A percentile compares a stretch with the other conserved stretches of the same genome.
These are phyloP conservation scores for Corchorus capsularis DNA, from an alignment of 345 rosid genomes.

Conservation along the genomic window DNA sequence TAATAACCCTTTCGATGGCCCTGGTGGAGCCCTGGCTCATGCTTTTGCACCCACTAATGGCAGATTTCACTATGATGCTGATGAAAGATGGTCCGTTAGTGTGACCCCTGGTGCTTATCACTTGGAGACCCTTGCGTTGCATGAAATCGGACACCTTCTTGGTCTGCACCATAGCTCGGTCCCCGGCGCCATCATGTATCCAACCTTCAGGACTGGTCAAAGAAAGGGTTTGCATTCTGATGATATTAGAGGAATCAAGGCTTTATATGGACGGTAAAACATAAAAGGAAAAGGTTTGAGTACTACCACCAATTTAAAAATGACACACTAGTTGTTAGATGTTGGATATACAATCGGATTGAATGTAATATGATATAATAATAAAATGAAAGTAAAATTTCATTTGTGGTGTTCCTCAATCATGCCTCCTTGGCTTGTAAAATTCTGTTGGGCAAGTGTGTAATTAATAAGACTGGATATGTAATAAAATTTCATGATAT, in stretches of 20 bases:
- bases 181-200: slow-evolving; percentile 34
- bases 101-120: neutral
- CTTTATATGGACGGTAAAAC: slow-evolving; percentile 6
- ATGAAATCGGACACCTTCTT: slow-evolving; percentile 50
- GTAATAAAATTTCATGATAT: no score
- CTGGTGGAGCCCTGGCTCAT: slow-evolving; percentile 17
- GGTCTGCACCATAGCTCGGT: slow-evolving; percentile 41
- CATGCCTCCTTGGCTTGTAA: no score
- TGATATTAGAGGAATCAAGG: slow-evolving; percentile 38
- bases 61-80: slow-evolving; percentile 26
- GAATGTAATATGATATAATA: no score
- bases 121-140: slow-evolving; percentile 37
- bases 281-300: no score
- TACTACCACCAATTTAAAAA: no score
- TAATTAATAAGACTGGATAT: no score
- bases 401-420: no score
- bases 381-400: no score
- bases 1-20: neutral
- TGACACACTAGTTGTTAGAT: no score
- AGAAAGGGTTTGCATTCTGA: slow-evolving; percentile 30
- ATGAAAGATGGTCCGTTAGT: slow-evolving; percentile 20
- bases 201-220: slow-evolving; percentile 7
- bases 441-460: no score
- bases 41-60: slow-evolving; percentile 14
- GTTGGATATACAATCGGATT: no score